phyloP scores from a whole-genome alignment of 305 asterid species.

The Plantago coronopus region DNA sequence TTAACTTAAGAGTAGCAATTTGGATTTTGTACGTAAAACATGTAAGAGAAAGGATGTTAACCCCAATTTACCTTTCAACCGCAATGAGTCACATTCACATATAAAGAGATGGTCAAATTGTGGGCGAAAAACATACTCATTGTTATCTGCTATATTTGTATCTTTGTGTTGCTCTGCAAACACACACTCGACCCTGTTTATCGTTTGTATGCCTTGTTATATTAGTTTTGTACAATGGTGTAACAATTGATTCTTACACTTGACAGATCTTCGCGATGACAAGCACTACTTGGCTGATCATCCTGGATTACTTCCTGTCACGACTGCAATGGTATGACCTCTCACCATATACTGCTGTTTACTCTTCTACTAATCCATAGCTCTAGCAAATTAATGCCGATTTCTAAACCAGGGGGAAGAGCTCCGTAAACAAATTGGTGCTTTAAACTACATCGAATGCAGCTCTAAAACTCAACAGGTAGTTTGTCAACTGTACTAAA shows the following conservation, averaged over 20 bases:
- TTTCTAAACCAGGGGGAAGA: slow-evolving; percentile 75
- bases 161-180: neutral
- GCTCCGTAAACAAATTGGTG: slow-evolving; percentile 88
- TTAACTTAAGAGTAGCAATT: too few relatives aligned
- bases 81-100: too few relatives aligned
- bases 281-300: slow-evolving; percentile 85
- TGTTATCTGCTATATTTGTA: neutral
- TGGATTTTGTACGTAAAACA: too few relatives aligned
- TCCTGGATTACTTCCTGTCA: slow-evolving; percentile 85
- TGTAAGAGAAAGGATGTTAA: too few relatives aligned
- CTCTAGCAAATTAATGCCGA: slow-evolving; percentile 5
- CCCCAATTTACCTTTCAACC: too few relatives aligned
- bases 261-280: slow-evolving; percentile 89
- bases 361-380: neutral
- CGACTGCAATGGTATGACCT: slow-evolving; percentile 66
- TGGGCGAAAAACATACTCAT: too few relatives aligned
- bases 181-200: too few relatives aligned
- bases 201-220: too few relatives aligned
- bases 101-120: too few relatives aligned
- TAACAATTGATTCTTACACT: slow-evolving; percentile 18
- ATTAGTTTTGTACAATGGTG: too few relatives aligned
- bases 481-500: too few relatives aligned
- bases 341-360: slow-evolving; percentile 3
- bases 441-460: slow-evolving; percentile 77
- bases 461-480: slow-evolving; percentile 99